These are phyloP conservation scores for Suhomyces chickasaworum DNA, from an alignment of 1,139 yeast genomes.

Conservation along the genomic window DNA sequence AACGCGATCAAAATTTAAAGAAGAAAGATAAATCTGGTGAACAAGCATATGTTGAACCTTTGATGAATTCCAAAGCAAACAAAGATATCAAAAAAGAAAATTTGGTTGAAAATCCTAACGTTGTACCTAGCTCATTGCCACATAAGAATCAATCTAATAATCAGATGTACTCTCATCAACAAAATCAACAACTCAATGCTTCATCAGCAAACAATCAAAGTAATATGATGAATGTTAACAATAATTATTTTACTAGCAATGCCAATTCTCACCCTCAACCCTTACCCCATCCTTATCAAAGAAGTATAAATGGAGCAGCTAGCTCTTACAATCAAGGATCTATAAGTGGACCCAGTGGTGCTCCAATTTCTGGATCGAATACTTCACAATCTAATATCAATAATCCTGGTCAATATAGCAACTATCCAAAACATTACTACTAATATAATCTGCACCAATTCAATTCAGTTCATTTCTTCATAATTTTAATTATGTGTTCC, in stretches of 20 bases:
- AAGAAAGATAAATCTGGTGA: constrained; percentile 16
- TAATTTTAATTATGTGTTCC: constrained; percentile 4
- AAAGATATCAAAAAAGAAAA: constrained; percentile 11
- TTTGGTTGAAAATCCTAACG: neutral
- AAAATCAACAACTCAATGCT: neutral
- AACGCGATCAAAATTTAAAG: constrained; percentile 22
- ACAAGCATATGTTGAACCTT: constrained; percentile 18
- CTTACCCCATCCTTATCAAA: constrained; percentile 19
- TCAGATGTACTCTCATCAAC: neutral
- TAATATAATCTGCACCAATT: constrained; percentile 9
- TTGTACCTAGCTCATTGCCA: neutral
- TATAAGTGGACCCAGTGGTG: constrained; percentile 8
- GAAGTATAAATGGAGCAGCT: constrained; percentile 9
- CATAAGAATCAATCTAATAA: neutral
- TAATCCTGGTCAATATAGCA: constrained; percentile 13
- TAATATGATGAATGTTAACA: constrained; percentile 6
- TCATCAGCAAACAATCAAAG: neutral
- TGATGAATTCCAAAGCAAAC: constrained; percentile 13
- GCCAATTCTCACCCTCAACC: constrained; percentile 16
- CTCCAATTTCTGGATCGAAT: constrained; percentile 9
- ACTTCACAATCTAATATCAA: constrained; percentile 7
- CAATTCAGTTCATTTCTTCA: constrained; percentile 5
- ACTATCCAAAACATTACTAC: constrained; percentile 20
- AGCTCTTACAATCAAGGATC: constrained; percentile 4
- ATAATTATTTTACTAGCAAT: constrained; percentile 13